Base-by-base conservation (phyloP, 2,329 filamentous ascomycete species). In the Neopestalotiopsis sp. region DNA sequence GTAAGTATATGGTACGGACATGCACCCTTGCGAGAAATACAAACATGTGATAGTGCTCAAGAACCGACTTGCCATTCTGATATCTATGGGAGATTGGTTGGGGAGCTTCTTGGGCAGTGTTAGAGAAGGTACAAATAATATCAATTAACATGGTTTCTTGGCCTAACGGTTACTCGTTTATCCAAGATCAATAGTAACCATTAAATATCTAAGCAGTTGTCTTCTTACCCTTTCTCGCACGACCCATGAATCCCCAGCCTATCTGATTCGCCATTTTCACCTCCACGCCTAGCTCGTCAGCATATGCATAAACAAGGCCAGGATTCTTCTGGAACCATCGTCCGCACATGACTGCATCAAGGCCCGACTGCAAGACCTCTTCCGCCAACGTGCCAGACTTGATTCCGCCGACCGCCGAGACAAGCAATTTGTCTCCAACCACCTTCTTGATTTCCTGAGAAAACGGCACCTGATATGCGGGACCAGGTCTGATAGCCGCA, bases 381-480 rank as follows among this genome's bases (percentile, higher is more conserved):
- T 89, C 81, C 0, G 86, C 87, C 7, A 82, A 74, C 1, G 72
- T 76, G 0, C 83, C 86, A 0, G 70, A 80, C 28, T 75, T 82
- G 72, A 88, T 87, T 14, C 73, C 80, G 0, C 86, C 86, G 0
- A 89, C 86, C 0, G 84, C 74, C 9, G 80, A 80, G 17, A 93
- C 89, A 0, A 84, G 75, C 75, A 92, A 74, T 2, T 85, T 89
- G 71, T 90, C 86, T 0, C 90, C 90, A 12, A 93, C 86, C 4
- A 85, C 88, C 72, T 89, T 85, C 81, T 93, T 93, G 49, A 92
- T 85, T 4, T 84, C 84, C 73, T 89, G 85, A 0, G 91, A 88
- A 71, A 93, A 91, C 0, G 84, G 87, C 0, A 86, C 87, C 78
- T 94, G 91, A 81, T 92, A 93, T 0, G 84, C 90, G 0, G 88